A percentile compares a stretch with the other conserved stretches of the same genome.
Evolutionary conservation across 2,329 filamentous ascomycete species (phyloP).

Genomic region (Cytospora piceae): DNA sequence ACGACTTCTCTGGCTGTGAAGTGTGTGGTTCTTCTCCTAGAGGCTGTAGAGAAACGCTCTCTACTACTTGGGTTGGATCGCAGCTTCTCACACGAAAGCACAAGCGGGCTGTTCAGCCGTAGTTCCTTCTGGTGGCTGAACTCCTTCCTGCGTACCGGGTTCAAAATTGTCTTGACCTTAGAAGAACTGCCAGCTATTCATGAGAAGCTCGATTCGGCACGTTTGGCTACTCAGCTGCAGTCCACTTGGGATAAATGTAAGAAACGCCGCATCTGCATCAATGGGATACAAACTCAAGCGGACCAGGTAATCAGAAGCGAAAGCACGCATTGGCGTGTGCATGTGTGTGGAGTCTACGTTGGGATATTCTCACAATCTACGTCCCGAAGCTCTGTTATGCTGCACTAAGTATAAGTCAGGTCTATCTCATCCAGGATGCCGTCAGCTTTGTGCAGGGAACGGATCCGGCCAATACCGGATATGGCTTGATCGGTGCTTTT

Average conservation of each 20-base stretch:
- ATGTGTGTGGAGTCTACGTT: slow-evolving; percentile 13
- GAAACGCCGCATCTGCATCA: slow-evolving; percentile 21
- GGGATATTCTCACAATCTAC: slow-evolving; percentile 9
- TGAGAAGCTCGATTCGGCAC: slow-evolving; percentile 31
- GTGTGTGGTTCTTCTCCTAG: slow-evolving; percentile 47
- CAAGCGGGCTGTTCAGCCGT: slow-evolving; percentile 53
- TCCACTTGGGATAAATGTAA: slow-evolving; percentile 34
- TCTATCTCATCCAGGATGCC: slow-evolving; percentile 19
- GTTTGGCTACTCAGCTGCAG: slow-evolving; percentile 48
- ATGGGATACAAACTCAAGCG: not conserved
- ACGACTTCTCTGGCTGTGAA: slow-evolving; percentile 48
- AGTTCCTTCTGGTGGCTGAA: slow-evolving; percentile 59
- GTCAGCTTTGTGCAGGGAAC: slow-evolving; percentile 5
- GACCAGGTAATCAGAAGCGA: not conserved
- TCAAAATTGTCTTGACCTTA: slow-evolving; percentile 2
- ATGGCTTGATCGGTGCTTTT: slow-evolving; percentile 26
- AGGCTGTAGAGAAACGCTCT: slow-evolving; percentile 48
- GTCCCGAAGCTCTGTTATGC: slow-evolving; percentile 14
- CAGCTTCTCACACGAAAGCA: slow-evolving; percentile 52
- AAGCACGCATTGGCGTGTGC: slow-evolving; percentile 12
- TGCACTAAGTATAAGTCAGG: slow-evolving; percentile 10
- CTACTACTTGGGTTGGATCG: slow-evolving; percentile 45
- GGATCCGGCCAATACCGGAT: slow-evolving; percentile 13
- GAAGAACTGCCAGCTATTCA: slow-evolving; percentile 28
- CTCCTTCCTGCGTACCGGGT: slow-evolving; percentile 44